Evolutionary conservation across 2,329 filamentous ascomycete genomes (phyloP).

Genomic region (Lanzia echinophila): DNA sequence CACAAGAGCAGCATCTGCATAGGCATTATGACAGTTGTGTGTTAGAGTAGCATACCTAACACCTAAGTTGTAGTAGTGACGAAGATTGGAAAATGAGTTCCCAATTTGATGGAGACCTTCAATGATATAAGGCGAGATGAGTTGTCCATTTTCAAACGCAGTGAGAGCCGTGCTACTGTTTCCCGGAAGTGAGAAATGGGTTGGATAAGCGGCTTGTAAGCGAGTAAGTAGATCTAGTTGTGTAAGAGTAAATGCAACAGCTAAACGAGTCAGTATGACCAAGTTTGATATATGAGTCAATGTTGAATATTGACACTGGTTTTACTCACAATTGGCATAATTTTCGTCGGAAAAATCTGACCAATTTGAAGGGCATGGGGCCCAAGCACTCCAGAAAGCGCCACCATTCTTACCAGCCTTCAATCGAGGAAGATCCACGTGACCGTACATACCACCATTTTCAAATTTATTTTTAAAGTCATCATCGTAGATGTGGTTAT

Average conservation of each 20-base stretch:
- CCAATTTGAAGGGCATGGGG: slow-evolving; percentile 66
- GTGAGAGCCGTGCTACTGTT: slow-evolving; percentile 55
- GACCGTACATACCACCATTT: slow-evolving; percentile 57
- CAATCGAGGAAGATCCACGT: slow-evolving; percentile 77
- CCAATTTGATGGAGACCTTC: slow-evolving; percentile 93
- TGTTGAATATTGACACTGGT: neutral
- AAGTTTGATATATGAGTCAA: too few species aligned
- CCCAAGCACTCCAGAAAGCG: slow-evolving; percentile 89
- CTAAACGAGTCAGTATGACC: slow-evolving; percentile 28
- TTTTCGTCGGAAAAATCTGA: slow-evolving; percentile 67
- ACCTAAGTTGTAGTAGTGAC: slow-evolving; percentile 69
- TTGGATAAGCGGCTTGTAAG: slow-evolving; percentile 56
- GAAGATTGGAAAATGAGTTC: slow-evolving; percentile 70
- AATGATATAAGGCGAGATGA: slow-evolving; percentile 74
- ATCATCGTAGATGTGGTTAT: slow-evolving; percentile 70
- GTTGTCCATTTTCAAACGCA: slow-evolving; percentile 52
- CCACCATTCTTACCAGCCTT: slow-evolving; percentile 67
- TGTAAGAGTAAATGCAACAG: slow-evolving; percentile 60
- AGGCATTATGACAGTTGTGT: slow-evolving; percentile 89
- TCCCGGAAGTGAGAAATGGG: slow-evolving; percentile 58
- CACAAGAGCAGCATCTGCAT: slow-evolving; percentile 74
- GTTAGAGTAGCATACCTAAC: slow-evolving; percentile 85
- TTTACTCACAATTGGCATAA: slow-evolving; percentile 55
- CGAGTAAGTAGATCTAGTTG: slow-evolving; percentile 69
- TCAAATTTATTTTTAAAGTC: slow-evolving; percentile 72